Base-by-base conservation (phyloP, 2,329 filamentous ascomycete genomes). In the Neopestalotiopsis rosae region DNA sequence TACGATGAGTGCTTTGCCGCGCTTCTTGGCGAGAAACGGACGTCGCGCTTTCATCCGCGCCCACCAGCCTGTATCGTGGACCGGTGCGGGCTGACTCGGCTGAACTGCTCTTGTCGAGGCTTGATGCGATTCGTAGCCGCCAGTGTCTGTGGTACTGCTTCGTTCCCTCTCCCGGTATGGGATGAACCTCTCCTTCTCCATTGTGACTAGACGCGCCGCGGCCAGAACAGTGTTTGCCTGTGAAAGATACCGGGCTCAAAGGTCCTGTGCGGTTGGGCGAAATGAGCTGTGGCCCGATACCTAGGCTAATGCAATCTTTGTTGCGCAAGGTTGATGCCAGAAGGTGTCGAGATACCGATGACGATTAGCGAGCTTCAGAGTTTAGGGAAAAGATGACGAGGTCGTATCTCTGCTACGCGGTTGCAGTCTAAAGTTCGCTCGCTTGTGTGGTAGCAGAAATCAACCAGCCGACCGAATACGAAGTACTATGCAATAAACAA, bases 21-120 rank as follows among this genome's bases (percentile, higher is more conserved):
- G 71, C 66, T 77, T 79, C 69, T 71, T 77, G 58, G 71, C 69
- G 13, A 78, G 69, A 24, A 77, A 68, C 12, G 75, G 77, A 42
- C 74, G 76, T 45, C 76, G 73, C 28, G 74, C 69, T 67, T 74
- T 72, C 3, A 75, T 67, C 6, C 71, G 70, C 66, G 32, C 42
- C 58, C 69, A 66, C 71, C 69, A 74, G n/a, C 73, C 68, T 1
- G 71, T 67, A 12, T 68, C 65, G 61, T 68, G 62, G 3, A 69
- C 66, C 28, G 70, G 67, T 10, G 65, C 52, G 7, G 49, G 67
- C 17, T 65, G 65, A 40, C 56, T 58, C 66, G 69, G 69, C 45
- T 71, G 71, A 49, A 67, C 42, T 14, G 34, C 56, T 42, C n/a
- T 49, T 14, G 49, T 40, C 28, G 52, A 32, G 9, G n/a, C 14